Percentiles rank a stretch among this genome's conserved stretches.
These are phyloP conservation scores for Cyclotella baltica DNA, from an alignment of 108 stramenopile genomes.

Conservation along the genomic window DNA sequence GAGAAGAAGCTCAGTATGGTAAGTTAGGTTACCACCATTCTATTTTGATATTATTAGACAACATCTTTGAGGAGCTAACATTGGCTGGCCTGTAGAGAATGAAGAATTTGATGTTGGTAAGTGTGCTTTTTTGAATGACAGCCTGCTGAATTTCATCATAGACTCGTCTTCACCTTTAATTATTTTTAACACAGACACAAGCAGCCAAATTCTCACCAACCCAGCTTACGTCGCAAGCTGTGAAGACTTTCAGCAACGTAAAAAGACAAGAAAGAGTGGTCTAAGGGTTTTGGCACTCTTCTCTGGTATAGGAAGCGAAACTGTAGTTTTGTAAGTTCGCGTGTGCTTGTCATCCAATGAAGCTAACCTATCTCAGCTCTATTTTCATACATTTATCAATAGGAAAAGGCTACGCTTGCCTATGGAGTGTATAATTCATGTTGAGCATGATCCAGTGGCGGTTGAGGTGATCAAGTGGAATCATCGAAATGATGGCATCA, in stretches of 20 bases:
- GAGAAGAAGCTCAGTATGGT: conserved; percentile 19
- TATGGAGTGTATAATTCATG: conserved; percentile 28
- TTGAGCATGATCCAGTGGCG: conserved; percentile 47
- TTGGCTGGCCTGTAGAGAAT: conserved; percentile 1
- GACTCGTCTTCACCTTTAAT: not conserved
- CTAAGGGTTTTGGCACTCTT: conserved; percentile 40
- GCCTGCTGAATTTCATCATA: not conserved
- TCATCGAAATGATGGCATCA: conserved; percentile 32
- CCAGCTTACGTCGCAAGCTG: conserved; percentile 7
- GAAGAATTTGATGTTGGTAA: conserved; percentile 24
- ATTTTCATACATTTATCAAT: not conserved
- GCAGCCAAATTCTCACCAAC: conserved; percentile 10
- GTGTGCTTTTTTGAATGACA: not conserved
- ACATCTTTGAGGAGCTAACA: not conserved
- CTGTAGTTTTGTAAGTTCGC: conserved; percentile 34
- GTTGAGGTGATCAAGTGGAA: conserved; percentile 29
- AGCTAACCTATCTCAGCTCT: not conserved
- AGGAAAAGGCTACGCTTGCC: conserved; percentile 40
- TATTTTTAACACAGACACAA: not conserved
- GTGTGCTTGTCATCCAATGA: not conserved
- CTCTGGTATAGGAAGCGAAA: conserved; percentile 41
- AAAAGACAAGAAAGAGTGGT: not conserved
- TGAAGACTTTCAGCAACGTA: conserved; percentile 15
- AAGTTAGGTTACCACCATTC: too few relatives aligned
- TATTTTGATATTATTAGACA: too few relatives aligned